Conservation (phyloP, 306 rosid species). For the Astragalus membranaceus region DNA sequence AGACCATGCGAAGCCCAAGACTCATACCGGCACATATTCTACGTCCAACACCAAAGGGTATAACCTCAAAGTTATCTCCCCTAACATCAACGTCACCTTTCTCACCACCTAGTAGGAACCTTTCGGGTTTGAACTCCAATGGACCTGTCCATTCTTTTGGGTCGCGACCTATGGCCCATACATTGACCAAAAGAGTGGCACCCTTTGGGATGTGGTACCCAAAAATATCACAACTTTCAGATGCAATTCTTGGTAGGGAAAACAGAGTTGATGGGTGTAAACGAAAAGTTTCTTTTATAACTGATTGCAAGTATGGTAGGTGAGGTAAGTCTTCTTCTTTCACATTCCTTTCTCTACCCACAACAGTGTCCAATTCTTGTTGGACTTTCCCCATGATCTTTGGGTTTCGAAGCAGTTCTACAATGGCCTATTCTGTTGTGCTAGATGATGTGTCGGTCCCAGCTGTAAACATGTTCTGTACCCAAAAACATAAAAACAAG, state of each 20-base stretch:
- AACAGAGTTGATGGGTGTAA: conserved; percentile 89
- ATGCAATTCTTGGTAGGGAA: conserved; percentile 60
- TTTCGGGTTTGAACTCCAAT: conserved; percentile 56
- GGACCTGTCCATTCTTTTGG: conserved; percentile 62
- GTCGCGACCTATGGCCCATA: conserved; percentile 82
- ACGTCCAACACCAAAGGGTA: conserved; percentile 85
- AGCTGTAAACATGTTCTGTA: conserved; percentile 58
- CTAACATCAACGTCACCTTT: conserved; percentile 49
- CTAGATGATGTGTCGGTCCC: conserved; percentile 85
- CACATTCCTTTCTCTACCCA: conserved; percentile 51
- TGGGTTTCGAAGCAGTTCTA: conserved; percentile 58
- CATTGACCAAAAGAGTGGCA: conserved; percentile 60
- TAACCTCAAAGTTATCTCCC: conserved; percentile 72
- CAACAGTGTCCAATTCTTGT: conserved; percentile 51
- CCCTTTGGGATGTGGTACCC: conserved; percentile 67
- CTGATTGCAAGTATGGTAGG: conserved; percentile 63
- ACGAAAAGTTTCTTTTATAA: conserved; percentile 71
- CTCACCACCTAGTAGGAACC: conserved; percentile 61
- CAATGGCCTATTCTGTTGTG: conserved; percentile 70
- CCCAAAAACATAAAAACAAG: neutral
- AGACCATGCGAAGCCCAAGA: conserved; percentile 70
- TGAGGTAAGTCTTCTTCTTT: conserved; percentile 47
- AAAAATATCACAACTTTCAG: conserved; percentile 48
- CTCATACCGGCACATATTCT: conserved; percentile 75
- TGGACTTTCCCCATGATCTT: conserved; percentile 43